Percentiles rank a stretch among this genome's conserved stretches.
phyloP scores from a whole-genome alignment of 805 yeast species.

The Wickerhamiella bombiphila region DNA sequence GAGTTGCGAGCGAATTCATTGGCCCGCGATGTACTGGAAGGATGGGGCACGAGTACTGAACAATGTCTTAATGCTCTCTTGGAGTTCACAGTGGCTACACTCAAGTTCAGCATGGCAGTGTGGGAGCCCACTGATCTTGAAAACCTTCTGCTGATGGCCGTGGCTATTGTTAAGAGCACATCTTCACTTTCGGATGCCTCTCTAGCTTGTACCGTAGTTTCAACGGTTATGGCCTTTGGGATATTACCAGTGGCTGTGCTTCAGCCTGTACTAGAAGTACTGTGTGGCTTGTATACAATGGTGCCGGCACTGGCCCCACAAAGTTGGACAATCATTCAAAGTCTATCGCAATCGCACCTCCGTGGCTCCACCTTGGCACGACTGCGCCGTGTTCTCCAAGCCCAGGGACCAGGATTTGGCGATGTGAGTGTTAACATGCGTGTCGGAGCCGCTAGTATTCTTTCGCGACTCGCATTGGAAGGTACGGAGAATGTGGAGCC shows the following conservation, averaged over 20 bases:
- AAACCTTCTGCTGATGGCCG: slow-evolving; percentile 24
- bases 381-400: slow-evolving; percentile 23
- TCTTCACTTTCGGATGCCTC: slow-evolving; percentile 26
- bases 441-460: slow-evolving; percentile 24
- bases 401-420: slow-evolving; percentile 7
- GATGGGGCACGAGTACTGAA: slow-evolving; percentile 21
- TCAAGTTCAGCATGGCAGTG: slow-evolving; percentile 34
- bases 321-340: slow-evolving; percentile 28
- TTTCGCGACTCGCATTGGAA: slow-evolving; percentile 18
- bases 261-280: slow-evolving; percentile 27
- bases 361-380: slow-evolving; percentile 24
- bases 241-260: slow-evolving; percentile 31
- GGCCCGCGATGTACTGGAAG: slow-evolving; percentile 17
- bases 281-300: slow-evolving; percentile 32
- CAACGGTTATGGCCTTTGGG: slow-evolving; percentile 33
- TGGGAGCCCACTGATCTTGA: slow-evolving; percentile 30
- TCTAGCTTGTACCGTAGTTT: slow-evolving; percentile 30
- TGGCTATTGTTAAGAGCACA: slow-evolving; percentile 29
- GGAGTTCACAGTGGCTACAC: slow-evolving; percentile 29
- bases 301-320: slow-evolving; percentile 25
- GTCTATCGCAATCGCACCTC: slow-evolving; percentile 28
- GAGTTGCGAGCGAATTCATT: slow-evolving; percentile 21
- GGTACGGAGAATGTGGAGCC: too few species aligned
- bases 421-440: slow-evolving; percentile 23
- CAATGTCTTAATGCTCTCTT: slow-evolving; percentile 23